Conservation (phyloP, 257 asterid species). For the Solanum boliviense region DNA sequence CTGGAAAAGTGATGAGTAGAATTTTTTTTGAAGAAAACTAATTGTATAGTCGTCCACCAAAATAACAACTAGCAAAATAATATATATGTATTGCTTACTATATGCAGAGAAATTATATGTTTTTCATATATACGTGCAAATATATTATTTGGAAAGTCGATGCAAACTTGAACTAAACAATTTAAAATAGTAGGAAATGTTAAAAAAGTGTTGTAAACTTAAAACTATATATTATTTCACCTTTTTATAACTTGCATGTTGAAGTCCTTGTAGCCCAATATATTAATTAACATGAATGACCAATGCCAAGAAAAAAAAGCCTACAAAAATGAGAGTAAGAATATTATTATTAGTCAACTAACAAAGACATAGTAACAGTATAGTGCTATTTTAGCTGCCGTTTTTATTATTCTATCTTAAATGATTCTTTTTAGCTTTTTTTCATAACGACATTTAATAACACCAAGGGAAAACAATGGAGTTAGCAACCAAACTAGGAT, state of each 20-base stretch:
- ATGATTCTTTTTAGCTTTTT: not conserved
- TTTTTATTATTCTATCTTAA: not conserved
- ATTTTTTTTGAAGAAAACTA: not conserved
- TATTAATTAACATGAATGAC: not conserved
- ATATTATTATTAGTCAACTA: not conserved
- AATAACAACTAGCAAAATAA: no score
- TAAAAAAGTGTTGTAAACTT: not conserved
- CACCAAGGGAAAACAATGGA: not conserved
- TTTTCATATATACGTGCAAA: not conserved
- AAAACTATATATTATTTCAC: not conserved
- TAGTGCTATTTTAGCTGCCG: not conserved
- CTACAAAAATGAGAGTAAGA: not conserved
- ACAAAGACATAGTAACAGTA: not conserved
- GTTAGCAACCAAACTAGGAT: not conserved
- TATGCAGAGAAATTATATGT: not conserved
- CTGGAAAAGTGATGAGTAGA: not conserved
- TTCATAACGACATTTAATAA: not conserved
- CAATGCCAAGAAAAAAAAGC: not conserved
- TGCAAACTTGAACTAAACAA: not conserved
- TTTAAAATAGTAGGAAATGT: not conserved
- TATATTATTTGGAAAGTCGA: not conserved
- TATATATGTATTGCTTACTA: no score
- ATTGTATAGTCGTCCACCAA: no score
- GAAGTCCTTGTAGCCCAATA: not conserved
- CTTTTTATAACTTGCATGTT: not conserved